Conservation (phyloP, 2,329 filamentous ascomycete species). For the Monilinia aucupariae region DNA sequence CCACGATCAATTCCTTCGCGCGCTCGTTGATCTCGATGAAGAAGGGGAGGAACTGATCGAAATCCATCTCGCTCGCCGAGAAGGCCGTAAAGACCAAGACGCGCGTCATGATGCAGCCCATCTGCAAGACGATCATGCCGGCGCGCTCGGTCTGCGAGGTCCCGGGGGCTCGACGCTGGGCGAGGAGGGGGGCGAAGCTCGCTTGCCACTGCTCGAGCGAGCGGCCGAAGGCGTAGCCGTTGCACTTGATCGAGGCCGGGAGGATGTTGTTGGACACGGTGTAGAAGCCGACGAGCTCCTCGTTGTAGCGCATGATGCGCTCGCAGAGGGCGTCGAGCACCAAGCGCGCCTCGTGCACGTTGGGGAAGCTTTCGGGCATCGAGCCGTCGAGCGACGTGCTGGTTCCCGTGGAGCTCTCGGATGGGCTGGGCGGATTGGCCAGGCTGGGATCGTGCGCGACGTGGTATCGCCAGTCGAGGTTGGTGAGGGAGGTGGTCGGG, state of each 20-base stretch:
- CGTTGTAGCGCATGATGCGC: conserved; percentile 53
- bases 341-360: conserved; percentile 49
- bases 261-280: conserved; percentile 45
- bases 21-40: conserved; percentile 53
- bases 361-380: conserved; percentile 40
- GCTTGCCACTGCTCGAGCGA: conserved; percentile 50
- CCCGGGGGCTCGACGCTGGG: conserved; percentile 42
- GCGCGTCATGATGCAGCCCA: conserved; percentile 54
- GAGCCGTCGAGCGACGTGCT: conserved; percentile 21
- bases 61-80: conserved; percentile 52
- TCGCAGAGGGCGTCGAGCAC: conserved; percentile 53
- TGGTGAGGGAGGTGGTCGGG: neutral
- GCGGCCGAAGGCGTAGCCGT: conserved; percentile 40
- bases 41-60: conserved; percentile 48
- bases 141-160: conserved; percentile 50
- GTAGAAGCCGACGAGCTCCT: conserved; percentile 46
- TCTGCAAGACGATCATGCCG: conserved; percentile 56
- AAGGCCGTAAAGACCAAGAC: conserved; percentile 58
- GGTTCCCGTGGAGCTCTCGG: conserved; percentile 35
- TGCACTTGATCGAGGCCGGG: conserved; percentile 26
- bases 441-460: conserved; percentile 1
- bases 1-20: conserved; percentile 51
- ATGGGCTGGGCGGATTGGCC: conserved; percentile 38
- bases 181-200: conserved; percentile 52
- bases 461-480: conserved; percentile 2